Conservation (phyloP, 106 monocot genomes). For the Apostasia ramifera region DNA sequence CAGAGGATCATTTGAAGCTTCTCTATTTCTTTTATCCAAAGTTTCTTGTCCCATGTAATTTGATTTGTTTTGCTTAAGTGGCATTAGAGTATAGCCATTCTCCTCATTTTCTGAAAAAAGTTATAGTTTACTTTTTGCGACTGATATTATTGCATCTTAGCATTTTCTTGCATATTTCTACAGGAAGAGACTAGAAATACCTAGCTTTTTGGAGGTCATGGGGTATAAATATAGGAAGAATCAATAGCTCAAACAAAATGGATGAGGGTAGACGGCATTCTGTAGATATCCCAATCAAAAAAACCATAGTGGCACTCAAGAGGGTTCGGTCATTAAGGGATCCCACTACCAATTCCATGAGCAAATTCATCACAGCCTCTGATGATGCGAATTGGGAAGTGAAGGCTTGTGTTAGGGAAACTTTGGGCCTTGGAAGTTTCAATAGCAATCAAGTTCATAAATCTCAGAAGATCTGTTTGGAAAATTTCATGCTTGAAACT, state of each 20-base stretch:
- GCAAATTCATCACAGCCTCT: slow-evolving; percentile 33
- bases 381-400: slow-evolving; percentile 53
- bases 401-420: slow-evolving; percentile 28
- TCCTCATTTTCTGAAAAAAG: background rate
- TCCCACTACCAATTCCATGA: slow-evolving; percentile 74
- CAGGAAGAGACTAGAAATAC: background rate
- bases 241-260: slow-evolving; percentile 25
- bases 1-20: background rate
- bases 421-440: slow-evolving; percentile 8
- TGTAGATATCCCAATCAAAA: slow-evolving; percentile 75
- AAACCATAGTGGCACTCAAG: slow-evolving; percentile 81
- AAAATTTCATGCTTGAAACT: slow-evolving; percentile 26
- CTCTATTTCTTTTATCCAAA: background rate
- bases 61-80: background rate
- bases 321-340: slow-evolving; percentile 86
- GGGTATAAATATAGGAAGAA: background rate
- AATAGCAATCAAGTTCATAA: slow-evolving; percentile 10
- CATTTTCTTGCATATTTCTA: background rate
- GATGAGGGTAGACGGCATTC: slow-evolving; percentile 67
- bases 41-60: background rate
- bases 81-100: background rate
- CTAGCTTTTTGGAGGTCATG: background rate
- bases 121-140: background rate
- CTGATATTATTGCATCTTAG: background rate
- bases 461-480: slow-evolving; percentile 10